phyloP scores from a whole-genome alignment of 202 grass and related monocot genomes.

The Miscanthus sacchariflorus region DNA sequence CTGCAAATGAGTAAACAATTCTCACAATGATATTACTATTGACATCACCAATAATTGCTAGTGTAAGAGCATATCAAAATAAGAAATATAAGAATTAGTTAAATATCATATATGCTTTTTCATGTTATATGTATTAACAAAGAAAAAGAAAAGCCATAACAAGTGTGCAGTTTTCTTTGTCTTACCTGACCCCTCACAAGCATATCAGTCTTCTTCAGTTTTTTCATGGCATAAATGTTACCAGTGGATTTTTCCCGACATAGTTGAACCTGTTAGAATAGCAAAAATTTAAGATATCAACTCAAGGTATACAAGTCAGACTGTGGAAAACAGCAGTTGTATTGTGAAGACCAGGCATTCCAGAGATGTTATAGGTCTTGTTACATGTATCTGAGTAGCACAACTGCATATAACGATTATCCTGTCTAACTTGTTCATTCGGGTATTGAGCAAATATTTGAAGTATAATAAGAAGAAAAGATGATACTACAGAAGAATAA shows the following conservation, averaged over 20 bases:
- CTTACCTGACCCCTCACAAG: constrained; percentile 82
- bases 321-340: constrained; percentile 7
- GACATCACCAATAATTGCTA: neutral
- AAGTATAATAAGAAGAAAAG: constrained; percentile 7
- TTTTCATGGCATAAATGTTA: constrained; percentile 99
- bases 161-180: constrained; percentile 1
- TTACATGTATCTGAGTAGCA: neutral
- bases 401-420: neutral
- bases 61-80: neutral
- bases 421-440: neutral
- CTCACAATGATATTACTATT: constrained; percentile 9
- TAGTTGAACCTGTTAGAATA: constrained; percentile 72
- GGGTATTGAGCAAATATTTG: neutral
- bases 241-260: constrained; percentile 89
- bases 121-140: neutral
- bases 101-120: neutral
- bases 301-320: neutral
- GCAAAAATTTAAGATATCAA: neutral
- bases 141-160: constrained; percentile 25
- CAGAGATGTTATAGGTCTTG: constrained; percentile 1
- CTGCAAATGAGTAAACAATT: neutral
- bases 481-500: constrained; percentile 17
- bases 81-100: constrained; percentile 10
- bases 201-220: constrained; percentile 97
- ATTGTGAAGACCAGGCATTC: constrained; percentile 21